Evolutionary conservation across 768 basidiomycete genomes (phyloP).

Genomic region (Dentipellis sp.): DNA sequence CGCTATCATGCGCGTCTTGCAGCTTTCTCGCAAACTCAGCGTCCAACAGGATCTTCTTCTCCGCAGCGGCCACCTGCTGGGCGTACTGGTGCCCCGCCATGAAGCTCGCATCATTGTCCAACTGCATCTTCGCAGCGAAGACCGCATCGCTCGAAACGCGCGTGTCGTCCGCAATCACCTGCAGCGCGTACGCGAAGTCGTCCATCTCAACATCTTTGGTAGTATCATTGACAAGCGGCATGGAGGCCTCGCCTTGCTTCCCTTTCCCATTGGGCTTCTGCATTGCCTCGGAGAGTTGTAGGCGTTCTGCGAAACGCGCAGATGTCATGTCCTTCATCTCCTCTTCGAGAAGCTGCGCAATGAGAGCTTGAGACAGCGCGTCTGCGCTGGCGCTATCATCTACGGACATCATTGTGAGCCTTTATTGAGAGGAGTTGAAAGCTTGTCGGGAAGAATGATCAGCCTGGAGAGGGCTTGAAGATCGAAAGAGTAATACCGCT

Average conservation of each 20-base stretch:
- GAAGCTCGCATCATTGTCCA: constrained; percentile 17
- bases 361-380: constrained; percentile 23
- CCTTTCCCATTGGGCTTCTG: constrained; percentile 1
- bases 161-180: constrained; percentile 21
- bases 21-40: constrained; percentile 27
- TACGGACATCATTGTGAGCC: too few relatives aligned
- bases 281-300: constrained; percentile 24
- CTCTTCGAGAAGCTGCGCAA: constrained; percentile 26
- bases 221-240: constrained; percentile 1
- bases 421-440: too few relatives aligned
- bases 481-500: too few relatives aligned
- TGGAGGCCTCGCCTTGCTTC: not conserved
- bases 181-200: constrained; percentile 14
- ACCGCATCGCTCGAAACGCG: constrained; percentile 22
- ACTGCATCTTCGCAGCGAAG: constrained; percentile 25
- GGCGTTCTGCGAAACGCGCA: constrained; percentile 23
- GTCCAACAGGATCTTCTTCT: constrained; percentile 26
- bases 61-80: constrained; percentile 28
- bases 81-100: constrained; percentile 25
- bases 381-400: constrained; percentile 6
- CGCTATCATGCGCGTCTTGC: constrained; percentile 23
- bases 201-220: constrained; percentile 19
- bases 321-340: constrained; percentile 19
- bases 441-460: too few relatives aligned
- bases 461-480: too few relatives aligned